Base-by-base conservation (phyloP, 2,329 filamentous ascomycete species). In the Rhytidhysteron rufulum region DNA sequence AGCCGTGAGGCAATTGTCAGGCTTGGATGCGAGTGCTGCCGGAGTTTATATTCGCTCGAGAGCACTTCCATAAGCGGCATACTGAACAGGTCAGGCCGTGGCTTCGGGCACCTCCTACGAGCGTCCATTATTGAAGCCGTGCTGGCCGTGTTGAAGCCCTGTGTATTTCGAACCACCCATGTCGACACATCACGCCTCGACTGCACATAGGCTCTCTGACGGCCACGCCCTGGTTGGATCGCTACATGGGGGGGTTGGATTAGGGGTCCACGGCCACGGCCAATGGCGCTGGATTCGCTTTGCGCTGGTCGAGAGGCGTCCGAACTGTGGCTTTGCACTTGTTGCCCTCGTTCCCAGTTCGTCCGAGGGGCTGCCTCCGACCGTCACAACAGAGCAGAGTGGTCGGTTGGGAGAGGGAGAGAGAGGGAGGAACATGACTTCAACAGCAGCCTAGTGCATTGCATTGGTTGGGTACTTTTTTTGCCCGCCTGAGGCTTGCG, bases 71-170 rank as follows among this genome's bases (percentile, higher is more conserved):
- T 8, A 27, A 27, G 24, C 24, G 37, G 22, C 39, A 31, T 27
- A 13, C 24, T 27, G 8, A 8, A 27, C 24, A 27, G 24, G 8
- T 27, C 24, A 27, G 13, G 24, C 24, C 24, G 46, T 57, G 54
- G 59, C 51, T 56, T 59, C 53, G 55, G 56, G 49, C 56, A 55
- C 55, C 55, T 59, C 51, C 52, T 47, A 49, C 45, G 39, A 50
- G 37, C 36, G 41, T 46, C 5, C 16, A 4, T 45, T 52, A 62
- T 56, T 57, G 57, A 56, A 53, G 53, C 51, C 47, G 38, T 44
- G 42, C 34, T 45, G 43, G 25, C 15, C 19, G 44, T 35, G 44
- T 49, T 48, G 41, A 50, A 45, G 44, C 24, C 24, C 7, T 27
- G 13, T 27, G 39, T 46, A 49, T 55, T 58, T 53, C 54, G 51